A percentile compares a stretch with the other conserved stretches of the same genome.
phyloP scores from a whole-genome alignment of 305 asterid species.

The Fraxinus angustifolia region DNA sequence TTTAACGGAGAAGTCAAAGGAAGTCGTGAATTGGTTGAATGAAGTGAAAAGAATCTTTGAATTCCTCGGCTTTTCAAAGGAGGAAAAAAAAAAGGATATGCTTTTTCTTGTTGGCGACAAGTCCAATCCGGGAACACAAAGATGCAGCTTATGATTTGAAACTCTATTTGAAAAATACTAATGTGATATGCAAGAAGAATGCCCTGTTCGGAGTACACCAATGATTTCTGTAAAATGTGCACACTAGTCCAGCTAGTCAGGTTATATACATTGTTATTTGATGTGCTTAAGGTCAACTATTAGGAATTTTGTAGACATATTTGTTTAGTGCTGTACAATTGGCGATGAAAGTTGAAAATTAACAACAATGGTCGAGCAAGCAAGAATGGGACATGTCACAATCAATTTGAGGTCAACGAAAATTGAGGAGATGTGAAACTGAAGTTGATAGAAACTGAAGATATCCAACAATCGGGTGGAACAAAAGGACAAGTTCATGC shows the following conservation, averaged over 20 bases:
- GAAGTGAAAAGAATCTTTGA: background rate
- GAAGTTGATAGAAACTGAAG: too few species aligned
- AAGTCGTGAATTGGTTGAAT: background rate
- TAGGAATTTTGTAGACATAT: background rate
- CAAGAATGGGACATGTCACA: background rate
- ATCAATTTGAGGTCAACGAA: too few species aligned
- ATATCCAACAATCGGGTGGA: too few species aligned
- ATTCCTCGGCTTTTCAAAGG: background rate
- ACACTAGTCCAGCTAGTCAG: background rate
- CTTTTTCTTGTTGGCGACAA: background rate
- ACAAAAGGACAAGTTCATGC: too few species aligned
- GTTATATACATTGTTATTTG: background rate
- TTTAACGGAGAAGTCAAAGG: background rate
- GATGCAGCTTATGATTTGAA: background rate
- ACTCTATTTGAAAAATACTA: background rate
- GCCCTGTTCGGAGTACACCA: background rate
- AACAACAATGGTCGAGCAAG: background rate
- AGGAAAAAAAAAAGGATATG: background rate
- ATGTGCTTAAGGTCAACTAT: background rate
- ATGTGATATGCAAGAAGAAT: background rate
- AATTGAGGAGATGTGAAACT: too few species aligned
- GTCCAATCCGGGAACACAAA: background rate
- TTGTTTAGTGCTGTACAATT: background rate
- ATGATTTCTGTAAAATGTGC: background rate
- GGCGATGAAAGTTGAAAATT: background rate